Conservation (phyloP, 495 filamentous ascomycete species). For the Penicillium alfredii region DNA sequence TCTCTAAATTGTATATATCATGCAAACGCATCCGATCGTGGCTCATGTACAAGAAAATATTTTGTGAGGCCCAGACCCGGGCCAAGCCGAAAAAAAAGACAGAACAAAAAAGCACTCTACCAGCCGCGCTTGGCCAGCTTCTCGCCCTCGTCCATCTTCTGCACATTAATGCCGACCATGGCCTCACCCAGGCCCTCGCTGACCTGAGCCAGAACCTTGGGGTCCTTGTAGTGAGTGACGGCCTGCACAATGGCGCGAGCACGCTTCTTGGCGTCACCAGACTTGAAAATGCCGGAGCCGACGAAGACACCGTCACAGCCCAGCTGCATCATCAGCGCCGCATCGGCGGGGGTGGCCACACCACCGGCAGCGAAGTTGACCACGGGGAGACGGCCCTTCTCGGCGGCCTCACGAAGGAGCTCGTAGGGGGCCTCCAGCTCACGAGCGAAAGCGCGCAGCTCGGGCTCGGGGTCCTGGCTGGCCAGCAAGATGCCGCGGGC, state of each 20-base stretch:
- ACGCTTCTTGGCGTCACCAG: constrained; percentile 76
- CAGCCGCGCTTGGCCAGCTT: constrained; percentile 85
- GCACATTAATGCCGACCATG: constrained; percentile 90
- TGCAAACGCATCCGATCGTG: too few relatives aligned
- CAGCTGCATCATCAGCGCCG: constrained; percentile 98
- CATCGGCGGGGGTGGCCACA: constrained; percentile 92
- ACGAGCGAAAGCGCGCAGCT: constrained; percentile 70
- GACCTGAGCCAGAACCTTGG: constrained; percentile 82
- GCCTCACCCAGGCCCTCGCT: constrained; percentile 84
- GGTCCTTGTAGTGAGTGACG: constrained; percentile 79
- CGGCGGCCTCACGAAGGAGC: constrained; percentile 77
- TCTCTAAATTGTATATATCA: too few relatives aligned
- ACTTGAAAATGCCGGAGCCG: constrained; percentile 95
- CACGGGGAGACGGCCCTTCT: constrained; percentile 83
- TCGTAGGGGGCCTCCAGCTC: constrained; percentile 71
- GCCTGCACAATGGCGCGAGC: constrained; percentile 94
- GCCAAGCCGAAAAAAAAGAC: constrained; percentile 5
- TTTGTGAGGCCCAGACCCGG: constrained; percentile 8
- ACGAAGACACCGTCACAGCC: constrained; percentile 98
- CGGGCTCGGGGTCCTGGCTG: constrained; percentile 62
- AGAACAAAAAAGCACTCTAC: constrained; percentile 43
- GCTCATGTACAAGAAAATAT: constrained; percentile 21
- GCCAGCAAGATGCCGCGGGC: constrained; percentile 57
- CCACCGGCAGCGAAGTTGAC: constrained; percentile 99
- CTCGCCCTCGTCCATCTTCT: constrained; percentile 63